phyloP scores from a whole-genome alignment of 2,329 filamentous ascomycete species.

The Aspergillus niger region DNA sequence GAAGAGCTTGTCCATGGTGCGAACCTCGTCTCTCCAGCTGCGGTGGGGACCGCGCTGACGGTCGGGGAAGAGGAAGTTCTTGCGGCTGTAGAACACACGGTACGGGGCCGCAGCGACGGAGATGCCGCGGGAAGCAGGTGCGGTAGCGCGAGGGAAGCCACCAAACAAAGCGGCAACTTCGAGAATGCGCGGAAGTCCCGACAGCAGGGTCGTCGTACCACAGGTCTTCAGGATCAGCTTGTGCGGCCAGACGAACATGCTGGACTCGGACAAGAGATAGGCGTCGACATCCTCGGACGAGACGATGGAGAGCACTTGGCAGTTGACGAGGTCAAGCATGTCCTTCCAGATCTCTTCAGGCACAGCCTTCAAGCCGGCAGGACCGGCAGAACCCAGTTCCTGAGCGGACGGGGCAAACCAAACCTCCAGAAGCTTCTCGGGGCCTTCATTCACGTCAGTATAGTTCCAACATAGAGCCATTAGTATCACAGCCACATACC shows the following conservation, averaged over 20 bases:
- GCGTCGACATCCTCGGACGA: slow-evolving; percentile 93
- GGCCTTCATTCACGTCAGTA: slow-evolving; percentile 56
- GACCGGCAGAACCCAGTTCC: slow-evolving; percentile 66
- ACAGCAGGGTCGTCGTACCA: slow-evolving; percentile 90
- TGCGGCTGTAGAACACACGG: slow-evolving; percentile 97
- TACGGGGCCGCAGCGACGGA: slow-evolving; percentile 82
- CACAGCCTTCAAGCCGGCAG: slow-evolving; percentile 82
- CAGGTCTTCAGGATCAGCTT: slow-evolving; percentile 99
- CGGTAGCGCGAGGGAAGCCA: slow-evolving; percentile 82
- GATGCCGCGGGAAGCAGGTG: slow-evolving; percentile 65
- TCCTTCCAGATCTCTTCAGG: slow-evolving; percentile 84
- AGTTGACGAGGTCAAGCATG: slow-evolving; percentile 98
- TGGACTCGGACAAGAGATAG: slow-evolving; percentile 95
- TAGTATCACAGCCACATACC: slow-evolving; percentile 51
- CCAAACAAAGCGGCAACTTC: slow-evolving; percentile 86
- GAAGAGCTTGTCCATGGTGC: slow-evolving; percentile 88
- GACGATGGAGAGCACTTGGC: slow-evolving; percentile 93
- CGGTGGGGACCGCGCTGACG: slow-evolving; percentile 92
- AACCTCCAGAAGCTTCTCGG: slow-evolving; percentile 96
- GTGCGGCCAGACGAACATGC: slow-evolving; percentile 99
- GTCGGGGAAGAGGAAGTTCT: slow-evolving; percentile 96
- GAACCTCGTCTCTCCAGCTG: slow-evolving; percentile 96
- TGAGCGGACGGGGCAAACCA: slow-evolving; percentile 88
- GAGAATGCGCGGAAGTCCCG: slow-evolving; percentile 84
- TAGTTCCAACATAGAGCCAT: slow-evolving; percentile 12